A percentile compares a stretch with the other conserved stretches of the same genome.
Evolutionary conservation across 129 eudicot genomes (phyloP).

Genomic region (Tagetes erecta): DNA sequence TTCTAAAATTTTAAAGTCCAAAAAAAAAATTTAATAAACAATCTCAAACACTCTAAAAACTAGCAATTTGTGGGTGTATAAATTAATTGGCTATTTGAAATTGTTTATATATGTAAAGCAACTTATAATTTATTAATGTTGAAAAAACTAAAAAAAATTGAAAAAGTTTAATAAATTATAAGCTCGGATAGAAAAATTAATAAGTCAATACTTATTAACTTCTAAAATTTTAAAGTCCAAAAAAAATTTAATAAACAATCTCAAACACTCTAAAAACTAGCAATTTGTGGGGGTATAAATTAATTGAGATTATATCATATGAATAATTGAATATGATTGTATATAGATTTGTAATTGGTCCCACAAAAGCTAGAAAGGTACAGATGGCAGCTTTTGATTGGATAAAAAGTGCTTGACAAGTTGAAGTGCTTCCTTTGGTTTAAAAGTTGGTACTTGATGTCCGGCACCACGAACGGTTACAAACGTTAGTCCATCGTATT

Average conservation of each 20-base stretch:
- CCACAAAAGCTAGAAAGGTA: conserved; percentile 38
- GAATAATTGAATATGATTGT: background rate
- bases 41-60: too few species aligned
- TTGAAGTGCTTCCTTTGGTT: conserved; percentile 74
- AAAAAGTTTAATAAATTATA: too few species aligned
- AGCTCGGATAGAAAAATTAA: too few species aligned
- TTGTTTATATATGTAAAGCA: too few species aligned
- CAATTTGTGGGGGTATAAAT: conserved; percentile 13
- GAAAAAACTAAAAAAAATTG: too few species aligned
- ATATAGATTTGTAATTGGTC: background rate
- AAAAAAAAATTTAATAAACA: too few species aligned
- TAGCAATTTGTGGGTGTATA: too few species aligned
- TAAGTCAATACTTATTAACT: too few species aligned
- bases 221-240: background rate
- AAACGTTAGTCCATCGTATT: conserved; percentile 70
- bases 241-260: background rate
- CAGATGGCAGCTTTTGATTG: conserved; percentile 47
- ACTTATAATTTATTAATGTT: too few species aligned
- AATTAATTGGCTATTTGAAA: too few species aligned
- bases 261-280: too few species aligned
- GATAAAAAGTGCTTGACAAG: conserved; percentile 63
- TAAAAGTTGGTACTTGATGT: conserved; percentile 81
- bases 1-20: too few species aligned
- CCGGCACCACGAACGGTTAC: conserved; percentile 92
- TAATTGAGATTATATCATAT: conserved; percentile 3